Conservation (phyloP, 768 basidiomycete genomes). For the Russula ochroleuca region DNA sequence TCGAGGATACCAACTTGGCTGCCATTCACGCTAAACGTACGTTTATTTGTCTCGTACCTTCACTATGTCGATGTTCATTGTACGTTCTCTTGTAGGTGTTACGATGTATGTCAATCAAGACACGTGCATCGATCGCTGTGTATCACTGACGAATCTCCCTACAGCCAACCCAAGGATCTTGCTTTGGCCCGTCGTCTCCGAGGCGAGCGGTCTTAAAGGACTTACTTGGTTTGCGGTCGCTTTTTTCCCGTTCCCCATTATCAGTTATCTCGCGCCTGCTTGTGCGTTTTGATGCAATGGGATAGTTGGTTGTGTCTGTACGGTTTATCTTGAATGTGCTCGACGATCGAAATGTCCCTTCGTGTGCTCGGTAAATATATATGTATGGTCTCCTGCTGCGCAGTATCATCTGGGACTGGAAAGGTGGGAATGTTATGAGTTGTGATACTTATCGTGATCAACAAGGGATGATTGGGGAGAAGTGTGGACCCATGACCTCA, state of each 20-base stretch:
- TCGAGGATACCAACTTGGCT: slow-evolving; percentile 88
- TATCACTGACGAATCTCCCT: slow-evolving; percentile 29
- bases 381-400: slow-evolving; percentile 13
- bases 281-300: slow-evolving; percentile 12
- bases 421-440: neutral
- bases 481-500: neutral
- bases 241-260: slow-evolving; percentile 2
- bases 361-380: slow-evolving; percentile 14
- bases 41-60: neutral
- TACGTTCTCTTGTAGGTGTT: slow-evolving; percentile 13
- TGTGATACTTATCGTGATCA: neutral
- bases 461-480: neutral
- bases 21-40: slow-evolving; percentile 82
- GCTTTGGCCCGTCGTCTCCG: slow-evolving; percentile 74
- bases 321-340: slow-evolving; percentile 18
- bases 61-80: neutral
- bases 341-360: slow-evolving; percentile 6
- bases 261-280: slow-evolving; percentile 6
- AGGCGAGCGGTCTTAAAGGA: slow-evolving; percentile 64
- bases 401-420: neutral
- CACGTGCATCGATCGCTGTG: neutral
- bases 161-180: slow-evolving; percentile 76
- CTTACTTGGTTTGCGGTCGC: neutral
- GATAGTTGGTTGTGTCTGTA: slow-evolving; percentile 20
- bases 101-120: slow-evolving; percentile 25